Base-by-base conservation (phyloP, 345 rosid species). In the Salix caprea region DNA sequence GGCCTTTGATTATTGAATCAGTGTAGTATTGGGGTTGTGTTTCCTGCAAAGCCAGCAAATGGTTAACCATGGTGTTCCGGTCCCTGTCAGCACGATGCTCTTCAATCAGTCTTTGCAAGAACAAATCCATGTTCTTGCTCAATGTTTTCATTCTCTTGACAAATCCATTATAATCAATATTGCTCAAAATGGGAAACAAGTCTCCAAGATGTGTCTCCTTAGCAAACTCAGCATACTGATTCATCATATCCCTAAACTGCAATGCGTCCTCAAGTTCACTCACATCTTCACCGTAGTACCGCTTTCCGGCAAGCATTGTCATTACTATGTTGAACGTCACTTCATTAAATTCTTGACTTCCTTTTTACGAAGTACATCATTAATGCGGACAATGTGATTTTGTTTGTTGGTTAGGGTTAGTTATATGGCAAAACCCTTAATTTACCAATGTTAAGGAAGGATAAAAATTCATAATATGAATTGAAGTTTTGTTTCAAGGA, bases 1-100 rank as follows among this genome's bases (percentile, higher is more conserved):
- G 82, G 7, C 89, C 88, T 83, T 90, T 88, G 81, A 88, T 88
- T 26, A 78, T 84, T 24, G 79, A 76, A 73, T 90, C 90, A 0
- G 79, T 76, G 74, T 89, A 84, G 74, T 76, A 66, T 4, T 84
- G 82, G 21, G 89, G 87, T 23, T 86, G 76, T 0, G 86, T 77
- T 18, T 84, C 77, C 61, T 87, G 90, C 72, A 83, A 71, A 34
- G 79, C 61, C 14, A 90, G 85, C 12, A 92, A 42, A 75, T 84
- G 91, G 76, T 79, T 61, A n/a, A 90, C 81, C 91, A 88, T 78
- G 5, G 80, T 83, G 14, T 83, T 23, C 5, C 48, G 26, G 15
- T 60, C 52, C 36, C 70, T 19, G 39, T 69, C 71, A 11, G 37
- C 69, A 16, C 88, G 80, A 24, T 79, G 76, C 69, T 87, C 88